These are phyloP conservation scores for Colletotrichum paranaense DNA, from an alignment of 2,329 filamentous ascomycete genomes.

Conservation along the genomic window DNA sequence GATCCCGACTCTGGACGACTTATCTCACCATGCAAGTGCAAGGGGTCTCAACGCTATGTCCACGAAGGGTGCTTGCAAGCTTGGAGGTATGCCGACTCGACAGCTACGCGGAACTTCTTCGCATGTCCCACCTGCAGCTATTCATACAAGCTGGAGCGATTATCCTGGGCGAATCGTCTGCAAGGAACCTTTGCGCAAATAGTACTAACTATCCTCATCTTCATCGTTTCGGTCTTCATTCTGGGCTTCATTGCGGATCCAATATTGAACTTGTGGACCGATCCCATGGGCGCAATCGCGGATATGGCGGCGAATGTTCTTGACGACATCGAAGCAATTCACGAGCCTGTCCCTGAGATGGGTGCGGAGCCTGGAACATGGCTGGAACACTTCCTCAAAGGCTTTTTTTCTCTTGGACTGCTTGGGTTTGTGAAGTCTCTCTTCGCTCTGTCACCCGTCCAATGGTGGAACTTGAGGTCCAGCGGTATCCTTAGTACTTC, in stretches of 20 bases:
- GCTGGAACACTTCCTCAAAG: conserved; percentile 88
- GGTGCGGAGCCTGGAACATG: conserved; percentile 71
- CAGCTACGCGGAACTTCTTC: conserved; percentile 78
- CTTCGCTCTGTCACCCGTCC: conserved; percentile 78
- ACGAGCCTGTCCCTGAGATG: conserved; percentile 45
- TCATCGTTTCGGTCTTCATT: conserved; percentile 79
- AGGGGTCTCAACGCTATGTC: conserved; percentile 91
- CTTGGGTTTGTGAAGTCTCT: conserved; percentile 87
- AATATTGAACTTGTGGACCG: conserved; percentile 88
- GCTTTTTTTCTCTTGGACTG: conserved; percentile 88
- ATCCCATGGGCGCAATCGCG: conserved; percentile 74
- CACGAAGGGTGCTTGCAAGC: conserved; percentile 89
- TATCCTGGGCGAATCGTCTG: conserved; percentile 79
- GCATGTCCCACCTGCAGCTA: conserved; percentile 90
- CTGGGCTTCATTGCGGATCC: conserved; percentile 94
- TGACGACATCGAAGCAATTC: conserved; percentile 52
- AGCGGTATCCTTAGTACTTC: conserved; percentile 66
- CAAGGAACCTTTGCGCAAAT: conserved; percentile 76
- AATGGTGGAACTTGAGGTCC: conserved; percentile 79
- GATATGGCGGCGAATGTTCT: conserved; percentile 60
- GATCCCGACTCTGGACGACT: conserved; percentile 81
- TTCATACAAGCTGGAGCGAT: conserved; percentile 80
- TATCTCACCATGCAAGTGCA: conserved; percentile 92
- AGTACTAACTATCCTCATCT: conserved; percentile 76
- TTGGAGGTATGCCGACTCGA: conserved; percentile 82